Percentiles rank a stretch among this genome's conserved stretches.
These are phyloP conservation scores for Myriosclerotinia scirpicola DNA, from an alignment of 2,329 filamentous ascomycete species.

Conservation along the genomic window DNA sequence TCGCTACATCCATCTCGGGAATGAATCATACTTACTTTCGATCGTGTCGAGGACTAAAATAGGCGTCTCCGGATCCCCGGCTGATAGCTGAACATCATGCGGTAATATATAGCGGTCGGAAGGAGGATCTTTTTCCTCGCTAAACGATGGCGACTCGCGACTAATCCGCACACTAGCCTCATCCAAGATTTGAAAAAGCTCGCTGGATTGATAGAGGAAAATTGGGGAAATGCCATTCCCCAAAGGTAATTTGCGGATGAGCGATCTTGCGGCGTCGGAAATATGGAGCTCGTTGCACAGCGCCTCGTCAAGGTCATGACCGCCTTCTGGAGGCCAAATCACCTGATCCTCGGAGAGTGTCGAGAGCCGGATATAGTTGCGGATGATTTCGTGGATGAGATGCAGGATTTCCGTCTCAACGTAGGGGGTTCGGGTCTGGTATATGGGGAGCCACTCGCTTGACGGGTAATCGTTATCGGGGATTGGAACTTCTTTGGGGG, in stretches of 20 bases:
- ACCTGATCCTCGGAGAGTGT: not conserved
- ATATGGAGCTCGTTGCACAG: not conserved
- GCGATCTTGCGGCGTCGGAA: not conserved
- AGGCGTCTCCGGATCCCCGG: not conserved
- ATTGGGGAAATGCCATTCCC: not conserved
- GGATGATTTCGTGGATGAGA: not conserved
- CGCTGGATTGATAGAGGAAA: not conserved
- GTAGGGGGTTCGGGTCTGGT: not conserved
- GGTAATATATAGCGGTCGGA: slow-evolving; percentile 1
- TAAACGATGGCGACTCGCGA: not conserved
- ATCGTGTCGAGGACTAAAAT: not conserved
- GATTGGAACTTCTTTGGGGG: not conserved
- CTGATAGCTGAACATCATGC: not conserved
- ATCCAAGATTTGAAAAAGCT: not conserved
- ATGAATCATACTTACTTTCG: not conserved
- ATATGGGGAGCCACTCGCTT: not conserved
- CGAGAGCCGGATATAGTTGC: not conserved
- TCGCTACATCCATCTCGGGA: not conserved
- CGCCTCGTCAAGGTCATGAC: not conserved
- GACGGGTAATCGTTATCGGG: not conserved
- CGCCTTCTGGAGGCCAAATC: slow-evolving; percentile 12
- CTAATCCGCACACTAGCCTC: not conserved
- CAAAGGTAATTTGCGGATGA: not conserved
- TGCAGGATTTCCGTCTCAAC: not conserved
- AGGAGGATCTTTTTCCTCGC: not conserved